Base-by-base conservation (phyloP, 2,329 filamentous ascomycete species). In the Claviceps arundinis region DNA sequence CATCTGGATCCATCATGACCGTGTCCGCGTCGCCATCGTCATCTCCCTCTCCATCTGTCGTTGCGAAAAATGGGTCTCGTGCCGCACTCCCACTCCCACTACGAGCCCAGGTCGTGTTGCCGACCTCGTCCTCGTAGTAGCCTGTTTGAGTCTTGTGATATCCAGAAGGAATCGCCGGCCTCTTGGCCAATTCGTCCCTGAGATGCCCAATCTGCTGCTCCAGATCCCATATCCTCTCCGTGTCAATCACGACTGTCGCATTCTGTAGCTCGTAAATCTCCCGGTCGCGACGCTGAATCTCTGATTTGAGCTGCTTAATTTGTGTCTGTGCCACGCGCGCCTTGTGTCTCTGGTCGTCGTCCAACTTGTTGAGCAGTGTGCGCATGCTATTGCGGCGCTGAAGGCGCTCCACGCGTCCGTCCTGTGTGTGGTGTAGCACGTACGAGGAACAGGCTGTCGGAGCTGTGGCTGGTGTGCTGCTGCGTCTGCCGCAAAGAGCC, bases 351-450 rank as follows among this genome's bases (percentile, higher is more conserved):
- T 73, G 76, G 52, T 76, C 73, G 7, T 66, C 65, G 7, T 73
- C 66, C 50, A 80, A 73, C 13, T 64, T 62, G 60, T 80, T 77
- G 65, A 81, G 74, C 64, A 82, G 75, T 56, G 79, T 78, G 56
- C 77, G 80, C 5, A 82, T 60, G 30, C 30, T 34, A 9, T 3
- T 76, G 72, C 56, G 76, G 77, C 80, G 73, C 7, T 76, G 70
- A 40, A 79, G 70, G 17, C 79, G 73, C 64, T 80, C 75, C 46
- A 81, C 70, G 14, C 80, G 73, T 6, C 76, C 77, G 42, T 80
- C 74, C 7, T 79, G 68, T 16, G 80, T 73, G 52, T 80, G 77
- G 8, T 75, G 73, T 3, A 82, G 69, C 13, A n/a, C 42, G 0
- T 73, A 40, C 1, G 24, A 70, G 42, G 49, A n/a, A 16, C 30